Evolutionary conservation across 75 land plant genomes (phyloP).

Genomic region (Picea sitchensis): DNA sequence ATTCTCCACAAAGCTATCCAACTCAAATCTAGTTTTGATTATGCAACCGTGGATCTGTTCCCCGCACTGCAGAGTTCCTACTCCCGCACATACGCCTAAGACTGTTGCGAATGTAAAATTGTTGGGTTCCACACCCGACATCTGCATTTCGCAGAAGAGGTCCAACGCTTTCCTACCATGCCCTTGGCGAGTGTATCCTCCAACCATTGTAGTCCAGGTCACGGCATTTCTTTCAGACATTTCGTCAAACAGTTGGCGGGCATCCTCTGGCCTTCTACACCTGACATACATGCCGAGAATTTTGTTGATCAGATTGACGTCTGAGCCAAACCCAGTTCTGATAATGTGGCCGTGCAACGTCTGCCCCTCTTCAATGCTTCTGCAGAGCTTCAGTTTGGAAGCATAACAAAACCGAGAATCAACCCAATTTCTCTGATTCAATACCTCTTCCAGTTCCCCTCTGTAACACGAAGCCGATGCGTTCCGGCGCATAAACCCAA

Average conservation of each 20-base stretch:
- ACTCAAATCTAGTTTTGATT: constrained; percentile 25
- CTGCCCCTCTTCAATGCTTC: too few relatives aligned
- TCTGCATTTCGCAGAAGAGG: constrained; percentile 14
- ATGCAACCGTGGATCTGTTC: constrained; percentile 32
- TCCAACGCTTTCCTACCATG: constrained; percentile 11
- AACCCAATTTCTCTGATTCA: too few relatives aligned
- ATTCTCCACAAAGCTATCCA: constrained; percentile 41
- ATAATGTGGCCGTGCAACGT: too few relatives aligned
- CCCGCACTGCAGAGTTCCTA: constrained; percentile 16
- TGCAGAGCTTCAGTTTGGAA: too few relatives aligned
- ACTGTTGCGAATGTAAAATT: constrained; percentile 18
- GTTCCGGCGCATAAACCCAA: too few relatives aligned
- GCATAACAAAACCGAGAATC: too few relatives aligned
- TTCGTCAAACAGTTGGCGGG: constrained; percentile 20
- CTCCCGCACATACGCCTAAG: not conserved
- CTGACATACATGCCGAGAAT: constrained; percentile 32
- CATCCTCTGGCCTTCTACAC: constrained; percentile 21
- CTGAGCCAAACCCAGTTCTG: too few relatives aligned
- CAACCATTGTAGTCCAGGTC: constrained; percentile 35
- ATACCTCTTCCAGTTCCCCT: too few relatives aligned
- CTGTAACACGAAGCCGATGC: too few relatives aligned
- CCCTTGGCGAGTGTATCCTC: constrained; percentile 19
- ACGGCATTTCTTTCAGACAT: constrained; percentile 24
- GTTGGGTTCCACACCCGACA: constrained; percentile 16
- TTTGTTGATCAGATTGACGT: too few relatives aligned